Percentiles rank a stretch among this genome's conserved stretches.
Evolutionary conservation across 371 early-diverging fungal species (phyloP).

Genomic region (Rhizopus delemar): DNA sequence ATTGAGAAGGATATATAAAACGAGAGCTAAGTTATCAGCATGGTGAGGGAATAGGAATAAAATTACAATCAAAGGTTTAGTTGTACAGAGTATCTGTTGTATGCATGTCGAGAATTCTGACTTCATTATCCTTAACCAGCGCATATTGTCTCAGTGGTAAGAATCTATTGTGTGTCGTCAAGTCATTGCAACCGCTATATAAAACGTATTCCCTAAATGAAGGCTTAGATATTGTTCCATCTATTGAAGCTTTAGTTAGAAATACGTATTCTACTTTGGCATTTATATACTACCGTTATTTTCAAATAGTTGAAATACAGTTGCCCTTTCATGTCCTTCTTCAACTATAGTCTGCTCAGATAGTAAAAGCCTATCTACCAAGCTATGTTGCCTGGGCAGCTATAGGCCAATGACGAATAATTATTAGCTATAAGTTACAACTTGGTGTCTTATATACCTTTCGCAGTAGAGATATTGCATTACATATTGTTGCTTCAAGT

Average conservation of each 20-base stretch:
- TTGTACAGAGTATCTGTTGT: conserved; percentile 34
- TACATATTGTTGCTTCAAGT: conserved; percentile 61
- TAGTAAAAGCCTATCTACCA: conserved; percentile 63
- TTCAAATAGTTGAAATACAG: conserved; percentile 61
- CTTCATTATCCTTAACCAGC: conserved; percentile 42
- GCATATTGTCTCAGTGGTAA: conserved; percentile 41
- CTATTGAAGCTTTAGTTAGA: conserved; percentile 15
- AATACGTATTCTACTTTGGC: not conserved
- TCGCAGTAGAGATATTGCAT: conserved; percentile 64
- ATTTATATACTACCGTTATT: conserved; percentile 44
- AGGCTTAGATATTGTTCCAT: conserved; percentile 46
- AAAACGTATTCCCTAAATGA: conserved; percentile 54
- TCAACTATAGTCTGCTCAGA: conserved; percentile 47
- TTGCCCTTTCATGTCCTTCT: conserved; percentile 63
- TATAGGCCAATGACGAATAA: conserved; percentile 17
- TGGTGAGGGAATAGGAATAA: too few relatives aligned
- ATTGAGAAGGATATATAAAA: too few relatives aligned
- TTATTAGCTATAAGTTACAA: too few relatives aligned
- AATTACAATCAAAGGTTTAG: not conserved
- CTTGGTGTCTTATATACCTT: conserved; percentile 43
- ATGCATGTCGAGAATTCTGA: conserved; percentile 40
- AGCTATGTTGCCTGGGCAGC: conserved; percentile 70
- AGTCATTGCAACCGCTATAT: conserved; percentile 31
- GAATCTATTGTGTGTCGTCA: conserved; percentile 16
- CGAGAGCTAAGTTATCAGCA: too few relatives aligned